These are phyloP conservation scores for Apiotrichum laibachii DNA, from an alignment of 1,284 basidiomycete genomes.

Conservation along the genomic window DNA sequence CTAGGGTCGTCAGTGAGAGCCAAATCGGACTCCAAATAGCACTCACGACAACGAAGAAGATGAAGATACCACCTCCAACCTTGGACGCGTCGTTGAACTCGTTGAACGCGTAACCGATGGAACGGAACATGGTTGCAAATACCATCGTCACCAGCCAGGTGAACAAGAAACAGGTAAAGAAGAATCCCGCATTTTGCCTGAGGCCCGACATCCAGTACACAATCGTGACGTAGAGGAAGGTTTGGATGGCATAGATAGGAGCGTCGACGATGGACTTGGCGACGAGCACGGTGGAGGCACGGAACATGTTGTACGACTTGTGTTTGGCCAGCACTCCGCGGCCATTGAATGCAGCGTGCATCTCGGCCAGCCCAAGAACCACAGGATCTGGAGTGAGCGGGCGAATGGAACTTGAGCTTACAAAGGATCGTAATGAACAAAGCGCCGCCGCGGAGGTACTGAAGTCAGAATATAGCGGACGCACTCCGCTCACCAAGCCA, in stretches of 20 bases:
- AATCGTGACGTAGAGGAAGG: conserved; percentile 47
- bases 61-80: conserved; percentile 37
- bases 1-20: background rate
- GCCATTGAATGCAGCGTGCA: conserved; percentile 67
- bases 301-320: conserved; percentile 52
- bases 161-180: conserved; percentile 45
- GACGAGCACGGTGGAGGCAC: conserved; percentile 54
- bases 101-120: conserved; percentile 35
- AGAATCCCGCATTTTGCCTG: conserved; percentile 29
- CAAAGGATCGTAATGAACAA: conserved; percentile 54
- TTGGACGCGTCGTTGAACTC: conserved; percentile 43
- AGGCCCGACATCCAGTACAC: conserved; percentile 44
- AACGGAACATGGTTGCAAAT: conserved; percentile 37
- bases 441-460: conserved; percentile 66
- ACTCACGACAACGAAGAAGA: conserved; percentile 25
- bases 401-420: background rate
- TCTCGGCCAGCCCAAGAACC: conserved; percentile 61
- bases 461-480: conserved; percentile 67
- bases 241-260: conserved; percentile 48
- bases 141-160: conserved; percentile 25
- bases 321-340: conserved; percentile 66
- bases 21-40: background rate
- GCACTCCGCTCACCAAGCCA: conserved; percentile 52
- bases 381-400: conserved; percentile 38
- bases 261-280: conserved; percentile 64